Conservation (phyloP, 345 rosid species). For the Boechera retrofracta region DNA sequence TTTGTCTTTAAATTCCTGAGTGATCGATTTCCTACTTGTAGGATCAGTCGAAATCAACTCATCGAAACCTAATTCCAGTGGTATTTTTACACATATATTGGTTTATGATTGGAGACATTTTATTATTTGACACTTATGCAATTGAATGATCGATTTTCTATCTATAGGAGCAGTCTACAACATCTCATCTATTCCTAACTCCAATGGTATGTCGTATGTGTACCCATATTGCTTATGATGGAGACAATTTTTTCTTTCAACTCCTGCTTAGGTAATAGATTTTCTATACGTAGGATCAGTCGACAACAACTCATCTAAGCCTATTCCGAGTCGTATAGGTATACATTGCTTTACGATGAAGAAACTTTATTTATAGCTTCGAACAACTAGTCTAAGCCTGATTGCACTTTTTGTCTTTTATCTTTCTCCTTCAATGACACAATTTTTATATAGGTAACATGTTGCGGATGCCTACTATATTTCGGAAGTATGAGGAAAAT, state of each 20-base stretch:
- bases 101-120: not conserved
- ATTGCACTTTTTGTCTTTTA: too few relatives aligned
- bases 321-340: not conserved
- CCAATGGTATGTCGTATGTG: too few relatives aligned
- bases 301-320: not conserved
- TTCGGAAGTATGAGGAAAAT: too few relatives aligned
- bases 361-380: not conserved
- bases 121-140: not conserved
- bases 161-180: not conserved
- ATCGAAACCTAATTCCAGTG: not conserved
- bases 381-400: too few relatives aligned
- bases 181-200: not conserved
- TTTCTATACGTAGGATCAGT: not conserved
- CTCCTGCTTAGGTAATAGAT: too few relatives aligned
- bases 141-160: not conserved
- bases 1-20: not conserved
- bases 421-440: too few relatives aligned
- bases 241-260: too few relatives aligned
- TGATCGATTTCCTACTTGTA: not conserved
- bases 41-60: not conserved
- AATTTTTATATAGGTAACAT: too few relatives aligned
- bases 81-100: not conserved
- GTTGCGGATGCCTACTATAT: too few relatives aligned
- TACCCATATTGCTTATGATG: too few relatives aligned
- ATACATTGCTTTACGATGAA: not conserved